A percentile compares a stretch with the other conserved stretches of the same genome.
These are phyloP conservation scores for Chalciporus pseudorubinellus DNA, from an alignment of 768 basidiomycete species.

Conservation along the genomic window DNA sequence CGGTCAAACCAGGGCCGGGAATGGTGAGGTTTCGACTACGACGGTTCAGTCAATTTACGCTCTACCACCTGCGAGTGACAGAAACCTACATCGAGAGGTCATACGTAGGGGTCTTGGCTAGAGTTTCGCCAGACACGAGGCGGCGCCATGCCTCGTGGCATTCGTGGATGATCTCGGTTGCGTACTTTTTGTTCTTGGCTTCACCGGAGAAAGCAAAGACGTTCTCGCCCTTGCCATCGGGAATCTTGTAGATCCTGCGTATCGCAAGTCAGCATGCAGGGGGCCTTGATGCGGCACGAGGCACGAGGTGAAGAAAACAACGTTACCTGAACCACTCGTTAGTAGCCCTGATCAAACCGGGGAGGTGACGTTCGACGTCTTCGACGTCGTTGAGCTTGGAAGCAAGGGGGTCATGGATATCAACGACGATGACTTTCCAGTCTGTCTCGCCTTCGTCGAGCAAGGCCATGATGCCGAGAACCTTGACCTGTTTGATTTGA, in stretches of 20 bases:
- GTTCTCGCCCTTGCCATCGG: constrained; percentile 96
- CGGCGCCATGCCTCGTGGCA: constrained; percentile 99
- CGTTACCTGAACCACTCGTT: constrained; percentile 97
- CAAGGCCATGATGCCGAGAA: constrained; percentile 99
- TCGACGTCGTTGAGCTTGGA: constrained; percentile 97
- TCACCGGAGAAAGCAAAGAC: constrained; percentile 99
- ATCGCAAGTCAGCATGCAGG: neutral
- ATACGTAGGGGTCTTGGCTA: constrained; percentile 67
- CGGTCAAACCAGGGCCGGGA: constrained; percentile 64
- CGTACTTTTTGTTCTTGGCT: constrained; percentile 99
- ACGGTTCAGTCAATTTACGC: constrained; percentile 4
- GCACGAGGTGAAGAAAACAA: neutral
- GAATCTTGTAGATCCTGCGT: constrained; percentile 89
- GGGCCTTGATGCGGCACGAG: neutral
- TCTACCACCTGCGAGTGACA: neutral
- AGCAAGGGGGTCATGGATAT: constrained; percentile 92
- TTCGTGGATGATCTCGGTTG: constrained; percentile 98
- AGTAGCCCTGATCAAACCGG: constrained; percentile 93
- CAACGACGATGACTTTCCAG: constrained; percentile 99
- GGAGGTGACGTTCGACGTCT: constrained; percentile 97
- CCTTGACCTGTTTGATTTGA: constrained; percentile 99
- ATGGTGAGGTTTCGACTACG: constrained; percentile 78
- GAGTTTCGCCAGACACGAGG: constrained; percentile 76
- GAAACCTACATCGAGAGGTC: constrained; percentile 80
- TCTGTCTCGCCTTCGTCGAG: constrained; percentile 99